phyloP scores from a whole-genome alignment of 2,329 filamentous ascomycete genomes.

The Talaromyces albobiverticillius region DNA sequence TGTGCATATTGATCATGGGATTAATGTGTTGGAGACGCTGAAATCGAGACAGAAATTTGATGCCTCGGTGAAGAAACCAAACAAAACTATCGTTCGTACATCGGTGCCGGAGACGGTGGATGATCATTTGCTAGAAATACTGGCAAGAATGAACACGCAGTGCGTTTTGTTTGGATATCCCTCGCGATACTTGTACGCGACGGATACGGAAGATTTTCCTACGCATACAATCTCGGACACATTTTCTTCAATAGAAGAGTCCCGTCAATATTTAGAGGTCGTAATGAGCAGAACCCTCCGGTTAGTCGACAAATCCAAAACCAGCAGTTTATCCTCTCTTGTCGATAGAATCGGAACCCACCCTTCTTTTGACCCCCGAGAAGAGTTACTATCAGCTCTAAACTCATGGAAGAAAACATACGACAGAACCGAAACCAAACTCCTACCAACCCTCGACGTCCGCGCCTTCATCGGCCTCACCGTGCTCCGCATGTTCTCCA shows the following conservation, averaged over 20 bases:
- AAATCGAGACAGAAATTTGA: not conserved
- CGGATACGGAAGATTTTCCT: not conserved
- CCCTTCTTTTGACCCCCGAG: not conserved
- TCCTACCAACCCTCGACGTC: not conserved
- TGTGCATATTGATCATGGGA: conserved; percentile 14
- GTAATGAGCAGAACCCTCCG: conserved; percentile 1
- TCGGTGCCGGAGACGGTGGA: conserved; percentile 6
- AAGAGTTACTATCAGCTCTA: not conserved
- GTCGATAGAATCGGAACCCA: not conserved
- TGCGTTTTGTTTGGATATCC: conserved; percentile 12
- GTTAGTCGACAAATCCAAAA: not conserved
- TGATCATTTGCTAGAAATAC: conserved; percentile 12
- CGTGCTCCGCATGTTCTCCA: conserved; percentile 4
- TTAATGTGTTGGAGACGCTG: not conserved
- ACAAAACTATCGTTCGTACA: not conserved
- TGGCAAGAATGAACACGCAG: conserved; percentile 11
- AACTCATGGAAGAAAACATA: not conserved
- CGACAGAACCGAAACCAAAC: not conserved
- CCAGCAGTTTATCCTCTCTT: not conserved
- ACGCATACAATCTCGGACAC: not conserved
- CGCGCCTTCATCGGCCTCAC: not conserved
- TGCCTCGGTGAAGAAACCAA: not conserved
- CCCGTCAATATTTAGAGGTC: conserved; percentile 10
- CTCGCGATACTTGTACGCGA: conserved; percentile 7
- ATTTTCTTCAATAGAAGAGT: conserved; percentile 6